Conservation (phyloP, 495 filamentous ascomycete genomes). For the Aspergillus nanangensis region DNA sequence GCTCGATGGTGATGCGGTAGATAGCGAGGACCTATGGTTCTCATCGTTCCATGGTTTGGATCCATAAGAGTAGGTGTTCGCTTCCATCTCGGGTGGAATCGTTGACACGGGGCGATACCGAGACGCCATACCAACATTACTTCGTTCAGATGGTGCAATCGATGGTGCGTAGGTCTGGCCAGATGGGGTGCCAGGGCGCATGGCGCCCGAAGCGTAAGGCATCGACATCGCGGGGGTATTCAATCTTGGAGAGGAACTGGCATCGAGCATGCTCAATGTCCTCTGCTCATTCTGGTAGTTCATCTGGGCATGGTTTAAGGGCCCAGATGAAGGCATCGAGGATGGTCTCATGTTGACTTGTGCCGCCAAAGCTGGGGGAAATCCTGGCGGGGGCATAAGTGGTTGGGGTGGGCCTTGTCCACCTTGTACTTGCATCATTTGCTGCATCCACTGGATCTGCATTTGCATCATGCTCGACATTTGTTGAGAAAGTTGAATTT, state of each 20-base stretch:
- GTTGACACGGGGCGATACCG: conserved; percentile 88
- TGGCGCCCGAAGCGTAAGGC: conserved; percentile 24
- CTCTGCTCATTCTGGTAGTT: conserved; percentile 39
- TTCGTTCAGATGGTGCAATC: conserved; percentile 91
- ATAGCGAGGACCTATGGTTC: conserved; percentile 27
- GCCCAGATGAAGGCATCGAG: conserved; percentile 36
- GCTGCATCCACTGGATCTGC: conserved; percentile 82
- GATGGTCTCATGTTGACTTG: conserved; percentile 32
- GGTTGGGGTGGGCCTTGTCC: conserved; percentile 21
- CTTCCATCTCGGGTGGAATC: conserved; percentile 28
- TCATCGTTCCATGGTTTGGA: conserved; percentile 46
- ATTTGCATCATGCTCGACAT: conserved; percentile 90
- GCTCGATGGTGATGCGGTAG: conserved; percentile 12
- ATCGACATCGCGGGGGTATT: conserved; percentile 27
- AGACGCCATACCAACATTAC: conserved; percentile 82
- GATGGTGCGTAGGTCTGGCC: conserved; percentile 59
- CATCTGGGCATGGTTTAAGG: conserved; percentile 13
- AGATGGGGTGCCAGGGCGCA: conserved; percentile 25
- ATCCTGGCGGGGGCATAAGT: conserved; percentile 11
- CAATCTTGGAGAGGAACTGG: conserved; percentile 56
- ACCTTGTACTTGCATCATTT: conserved; percentile 72
- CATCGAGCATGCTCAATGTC: conserved; percentile 80
- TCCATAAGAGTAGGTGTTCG: conserved; percentile 46
- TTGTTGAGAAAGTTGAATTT: conserved; percentile 80
- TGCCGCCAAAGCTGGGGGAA: conserved; percentile 9